phyloP scores from a whole-genome alignment of 805 yeast species.

The Torulaspora delbrueckii region DNA sequence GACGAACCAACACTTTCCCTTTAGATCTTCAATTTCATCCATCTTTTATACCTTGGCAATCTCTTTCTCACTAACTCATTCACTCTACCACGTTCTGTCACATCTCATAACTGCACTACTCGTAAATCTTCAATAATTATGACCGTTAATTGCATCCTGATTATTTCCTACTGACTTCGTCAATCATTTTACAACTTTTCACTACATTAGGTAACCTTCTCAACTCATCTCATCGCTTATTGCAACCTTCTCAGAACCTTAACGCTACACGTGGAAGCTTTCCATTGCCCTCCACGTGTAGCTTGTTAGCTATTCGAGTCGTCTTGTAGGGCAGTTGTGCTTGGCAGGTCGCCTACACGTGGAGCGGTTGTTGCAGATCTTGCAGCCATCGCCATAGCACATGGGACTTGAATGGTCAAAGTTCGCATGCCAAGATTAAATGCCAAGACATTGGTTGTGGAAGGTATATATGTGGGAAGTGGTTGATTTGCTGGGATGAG shows the following conservation, averaged over 20 bases:
- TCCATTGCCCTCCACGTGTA: neutral
- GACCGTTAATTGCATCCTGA: neutral
- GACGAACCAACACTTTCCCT: neutral
- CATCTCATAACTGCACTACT: neutral
- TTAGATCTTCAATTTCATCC: neutral
- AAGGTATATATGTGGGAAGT: neutral
- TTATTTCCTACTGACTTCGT: neutral
- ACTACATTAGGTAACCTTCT: neutral
- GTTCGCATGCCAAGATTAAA: neutral
- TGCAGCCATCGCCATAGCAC: neutral
- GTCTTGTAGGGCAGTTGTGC: neutral
- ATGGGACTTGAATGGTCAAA: neutral
- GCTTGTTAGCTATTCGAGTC: neutral
- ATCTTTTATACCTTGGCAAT: neutral
- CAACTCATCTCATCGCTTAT: neutral
- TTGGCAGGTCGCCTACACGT: neutral
- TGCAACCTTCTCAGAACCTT: neutral
- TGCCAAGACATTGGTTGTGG: neutral
- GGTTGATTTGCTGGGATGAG: neutral
- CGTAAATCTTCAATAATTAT: neutral
- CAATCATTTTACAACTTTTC: neutral
- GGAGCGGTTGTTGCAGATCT: neutral
- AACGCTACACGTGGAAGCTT: neutral
- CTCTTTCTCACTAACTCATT: too few relatives aligned
- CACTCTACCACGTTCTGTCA: neutral